Percentiles rank a stretch among this genome's conserved stretches.
These are phyloP conservation scores for Hemileia vastatrix DNA, from an alignment of 1,284 basidiomycete species.

Conservation along the genomic window DNA sequence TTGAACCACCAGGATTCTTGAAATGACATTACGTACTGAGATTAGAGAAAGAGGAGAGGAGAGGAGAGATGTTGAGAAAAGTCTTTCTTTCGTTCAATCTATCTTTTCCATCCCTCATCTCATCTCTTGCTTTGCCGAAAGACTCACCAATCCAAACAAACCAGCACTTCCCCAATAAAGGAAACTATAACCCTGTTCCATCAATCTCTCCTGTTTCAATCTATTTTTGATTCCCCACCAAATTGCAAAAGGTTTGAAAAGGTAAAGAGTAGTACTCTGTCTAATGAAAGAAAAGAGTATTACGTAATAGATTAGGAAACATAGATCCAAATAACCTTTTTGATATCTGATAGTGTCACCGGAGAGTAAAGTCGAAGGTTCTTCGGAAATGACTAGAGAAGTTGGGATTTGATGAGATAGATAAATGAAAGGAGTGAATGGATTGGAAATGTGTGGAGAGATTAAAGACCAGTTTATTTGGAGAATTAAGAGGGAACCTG, in stretches of 20 bases:
- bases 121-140: neutral
- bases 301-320: constrained; percentile 76
- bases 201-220: constrained; percentile 67
- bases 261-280: constrained; percentile 61
- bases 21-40: constrained; percentile 66
- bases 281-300: constrained; percentile 86
- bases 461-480: constrained; percentile 24
- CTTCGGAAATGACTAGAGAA: constrained; percentile 30
- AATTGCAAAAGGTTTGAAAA: constrained; percentile 62
- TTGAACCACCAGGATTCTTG: constrained; percentile 56
- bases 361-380: constrained; percentile 45
- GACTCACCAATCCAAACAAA: constrained; percentile 63
- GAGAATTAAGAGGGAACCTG: constrained; percentile 27
- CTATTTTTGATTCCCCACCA: constrained; percentile 57
- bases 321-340: constrained; percentile 63
- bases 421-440: constrained; percentile 64
- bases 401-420: constrained; percentile 55
- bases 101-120: neutral
- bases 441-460: constrained; percentile 51
- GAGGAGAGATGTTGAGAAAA: constrained; percentile 10
- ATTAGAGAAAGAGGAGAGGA: neutral
- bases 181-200: constrained; percentile 79
- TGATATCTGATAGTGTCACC: constrained; percentile 58
- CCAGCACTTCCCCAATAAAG: constrained; percentile 68
- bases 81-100: neutral